Base-by-base conservation (phyloP, 495 filamentous ascomycete genomes). In the Daldinia grandis region DNA sequence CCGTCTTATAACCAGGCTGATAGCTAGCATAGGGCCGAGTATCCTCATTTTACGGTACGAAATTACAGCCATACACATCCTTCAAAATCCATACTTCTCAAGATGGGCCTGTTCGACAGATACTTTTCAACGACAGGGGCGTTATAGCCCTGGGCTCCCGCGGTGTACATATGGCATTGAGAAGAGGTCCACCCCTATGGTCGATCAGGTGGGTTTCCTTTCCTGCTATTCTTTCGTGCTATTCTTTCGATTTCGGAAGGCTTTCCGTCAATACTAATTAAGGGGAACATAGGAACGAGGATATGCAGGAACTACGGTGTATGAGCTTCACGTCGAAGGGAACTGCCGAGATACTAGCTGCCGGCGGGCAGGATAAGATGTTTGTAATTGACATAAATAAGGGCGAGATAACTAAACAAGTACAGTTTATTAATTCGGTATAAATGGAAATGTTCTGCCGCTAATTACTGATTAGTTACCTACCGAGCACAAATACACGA, bases 281-380 rank as follows among this genome's bases (percentile, higher is more conserved):
- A n/a, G 24, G 40, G 47, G 24, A n/a, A 63, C 64, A 47, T 64
- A 91, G 90, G 54, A 84, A 90, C 71, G 81, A 89, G 10, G 88
- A 90, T 55, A 96, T 98, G 89, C 84, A 85, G 56, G 91, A 97
- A 67, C 83, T 98, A 53, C 87, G 87, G 44, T 97, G 95, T 78
- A 97, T 98, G 93, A 94, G 91, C 74, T 98, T 96, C 77, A 94
- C 93, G 5, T 93, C 91, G 21, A 92, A 93, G 73, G 90, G 89
- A 5, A 91, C 91, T 27, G 84, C 84, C 6, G 91, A 97, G 68
- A 89, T 98, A 27, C 82, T 99, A 1, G 91, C 94, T 12, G 95
- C 93, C 17, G 95, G 95, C 33, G 89, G 87, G 68, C 94, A 98
- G 76, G 87, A 89, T 33, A 87, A 83, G 40, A 97, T 99, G 94